These are phyloP conservation scores for Kodamaea neixiangensis DNA, from an alignment of 805 yeast genomes.

Conservation along the genomic window DNA sequence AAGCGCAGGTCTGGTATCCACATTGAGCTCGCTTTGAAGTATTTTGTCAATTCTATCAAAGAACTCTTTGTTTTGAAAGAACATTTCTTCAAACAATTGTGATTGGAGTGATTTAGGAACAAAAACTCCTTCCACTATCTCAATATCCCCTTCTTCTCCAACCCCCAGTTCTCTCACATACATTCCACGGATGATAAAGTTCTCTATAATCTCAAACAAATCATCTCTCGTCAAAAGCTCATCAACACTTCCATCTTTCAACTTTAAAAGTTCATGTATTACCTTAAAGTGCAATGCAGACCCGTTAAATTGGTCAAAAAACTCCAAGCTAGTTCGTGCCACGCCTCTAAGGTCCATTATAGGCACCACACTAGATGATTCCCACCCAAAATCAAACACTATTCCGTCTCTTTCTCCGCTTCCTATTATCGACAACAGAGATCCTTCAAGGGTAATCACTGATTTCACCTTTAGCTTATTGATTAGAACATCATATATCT, in stretches of 20 bases:
- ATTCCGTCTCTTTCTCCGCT: constrained; percentile 25
- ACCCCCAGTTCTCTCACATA: neutral
- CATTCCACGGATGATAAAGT: constrained; percentile 13
- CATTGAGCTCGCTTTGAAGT: constrained; percentile 13
- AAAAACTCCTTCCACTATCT: constrained; percentile 13
- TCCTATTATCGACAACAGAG: constrained; percentile 23
- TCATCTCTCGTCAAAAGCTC: constrained; percentile 11
- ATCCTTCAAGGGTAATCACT: constrained; percentile 22
- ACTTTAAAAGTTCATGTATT: constrained; percentile 15
- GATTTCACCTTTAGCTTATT: constrained; percentile 25
- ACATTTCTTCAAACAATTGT: constrained; percentile 15
- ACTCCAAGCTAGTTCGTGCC: neutral
- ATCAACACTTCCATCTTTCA: constrained; percentile 13
- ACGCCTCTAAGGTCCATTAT: constrained; percentile 27
- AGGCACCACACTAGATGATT: constrained; percentile 17
- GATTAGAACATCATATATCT: constrained; percentile 23
- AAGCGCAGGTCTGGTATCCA: constrained; percentile 23
- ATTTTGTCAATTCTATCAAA: constrained; percentile 10
- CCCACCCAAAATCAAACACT: constrained; percentile 34
- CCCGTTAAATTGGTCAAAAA: constrained; percentile 14
- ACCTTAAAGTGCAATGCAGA: constrained; percentile 20
- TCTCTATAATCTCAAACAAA: constrained; percentile 20
- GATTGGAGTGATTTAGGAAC: constrained; percentile 16
- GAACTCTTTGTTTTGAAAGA: constrained; percentile 10
- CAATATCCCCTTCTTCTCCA: constrained; percentile 11